A percentile compares a stretch with the other conserved stretches of the same genome.
Conservation (phyloP, 768 basidiomycete species). For the Agrocybe praecox region DNA sequence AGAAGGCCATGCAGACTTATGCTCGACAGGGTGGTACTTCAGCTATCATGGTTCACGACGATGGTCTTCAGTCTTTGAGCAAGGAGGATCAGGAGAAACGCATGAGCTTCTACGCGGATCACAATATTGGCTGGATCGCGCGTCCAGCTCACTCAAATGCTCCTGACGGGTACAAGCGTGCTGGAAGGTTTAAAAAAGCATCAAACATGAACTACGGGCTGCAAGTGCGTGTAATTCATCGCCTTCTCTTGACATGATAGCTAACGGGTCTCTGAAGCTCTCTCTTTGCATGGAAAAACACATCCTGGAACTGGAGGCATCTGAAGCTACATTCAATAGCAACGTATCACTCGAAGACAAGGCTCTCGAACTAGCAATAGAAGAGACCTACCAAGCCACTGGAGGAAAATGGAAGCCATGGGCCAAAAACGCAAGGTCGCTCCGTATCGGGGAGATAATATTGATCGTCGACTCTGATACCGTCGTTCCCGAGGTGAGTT, state of each 20-base stretch:
- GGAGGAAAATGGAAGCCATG: slow-evolving; percentile 68
- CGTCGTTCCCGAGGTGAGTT: slow-evolving; percentile 66
- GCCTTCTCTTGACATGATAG: not conserved
- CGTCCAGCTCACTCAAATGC: slow-evolving; percentile 68
- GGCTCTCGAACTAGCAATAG: slow-evolving; percentile 73
- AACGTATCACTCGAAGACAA: slow-evolving; percentile 62
- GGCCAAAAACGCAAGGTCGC: slow-evolving; percentile 73
- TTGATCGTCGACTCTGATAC: slow-evolving; percentile 85
- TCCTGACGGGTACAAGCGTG: slow-evolving; percentile 73
- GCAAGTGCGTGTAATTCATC: slow-evolving; percentile 28
- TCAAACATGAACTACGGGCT: slow-evolving; percentile 87
- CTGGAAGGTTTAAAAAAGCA: slow-evolving; percentile 91
- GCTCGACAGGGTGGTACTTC: slow-evolving; percentile 88
- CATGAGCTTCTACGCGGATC: slow-evolving; percentile 72
- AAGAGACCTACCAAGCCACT: slow-evolving; percentile 66
- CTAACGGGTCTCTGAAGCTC: slow-evolving; percentile 34
- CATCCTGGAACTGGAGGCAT: slow-evolving; percentile 46
- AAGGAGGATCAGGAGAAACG: slow-evolving; percentile 67
- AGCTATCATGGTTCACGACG: slow-evolving; percentile 80
- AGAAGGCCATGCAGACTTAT: slow-evolving; percentile 90
- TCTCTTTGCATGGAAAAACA: slow-evolving; percentile 65
- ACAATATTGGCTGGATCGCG: slow-evolving; percentile 84
- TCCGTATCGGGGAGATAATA: slow-evolving; percentile 80
- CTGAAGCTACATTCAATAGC: slow-evolving; percentile 33
- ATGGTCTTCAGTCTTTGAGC: slow-evolving; percentile 72